Conservation (phyloP, 169 alveolate species). For the Pseudocohnilembus persalinus region DNA sequence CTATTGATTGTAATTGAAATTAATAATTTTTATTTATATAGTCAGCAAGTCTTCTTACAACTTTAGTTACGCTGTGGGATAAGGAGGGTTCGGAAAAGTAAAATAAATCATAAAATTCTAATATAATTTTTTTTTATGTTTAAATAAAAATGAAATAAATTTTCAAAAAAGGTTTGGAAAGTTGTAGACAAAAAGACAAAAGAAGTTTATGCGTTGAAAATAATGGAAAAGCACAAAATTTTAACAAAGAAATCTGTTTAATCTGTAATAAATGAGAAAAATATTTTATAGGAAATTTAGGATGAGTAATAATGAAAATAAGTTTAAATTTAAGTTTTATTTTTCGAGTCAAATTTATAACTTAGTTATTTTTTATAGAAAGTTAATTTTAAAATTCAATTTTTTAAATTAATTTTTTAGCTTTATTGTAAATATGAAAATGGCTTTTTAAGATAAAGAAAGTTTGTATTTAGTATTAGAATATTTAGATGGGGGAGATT, state of each 20-base stretch:
- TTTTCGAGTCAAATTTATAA: not conserved
- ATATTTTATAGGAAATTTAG: constrained; percentile 59
- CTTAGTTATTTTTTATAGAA: not conserved
- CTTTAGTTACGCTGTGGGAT: not conserved
- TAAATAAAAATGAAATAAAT: not conserved
- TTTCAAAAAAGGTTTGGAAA: constrained; percentile 86
- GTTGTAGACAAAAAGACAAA: constrained; percentile 70
- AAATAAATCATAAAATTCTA: not conserved
- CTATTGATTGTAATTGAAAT: too few species aligned
- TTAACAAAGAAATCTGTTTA: constrained; percentile 69
- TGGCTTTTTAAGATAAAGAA: constrained; percentile 81
- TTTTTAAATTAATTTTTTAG: constrained; percentile 43
- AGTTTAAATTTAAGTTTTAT: not conserved
- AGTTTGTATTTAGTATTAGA: constrained; percentile 84
- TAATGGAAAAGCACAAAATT: constrained; percentile 69
- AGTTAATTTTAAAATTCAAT: not conserved
- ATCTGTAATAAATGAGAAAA: constrained; percentile 78
- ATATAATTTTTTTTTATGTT: too few species aligned
- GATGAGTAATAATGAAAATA: constrained; percentile 54
- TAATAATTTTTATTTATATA: too few species aligned
- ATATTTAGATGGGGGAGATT: constrained; percentile 79
- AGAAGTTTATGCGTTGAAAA: constrained; percentile 76
- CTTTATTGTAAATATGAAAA: constrained; percentile 75
- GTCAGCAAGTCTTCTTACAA: too few species aligned
- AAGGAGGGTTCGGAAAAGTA: not conserved